Conservation (phyloP, 768 basidiomycete species). For the Sarcodon sp. region DNA sequence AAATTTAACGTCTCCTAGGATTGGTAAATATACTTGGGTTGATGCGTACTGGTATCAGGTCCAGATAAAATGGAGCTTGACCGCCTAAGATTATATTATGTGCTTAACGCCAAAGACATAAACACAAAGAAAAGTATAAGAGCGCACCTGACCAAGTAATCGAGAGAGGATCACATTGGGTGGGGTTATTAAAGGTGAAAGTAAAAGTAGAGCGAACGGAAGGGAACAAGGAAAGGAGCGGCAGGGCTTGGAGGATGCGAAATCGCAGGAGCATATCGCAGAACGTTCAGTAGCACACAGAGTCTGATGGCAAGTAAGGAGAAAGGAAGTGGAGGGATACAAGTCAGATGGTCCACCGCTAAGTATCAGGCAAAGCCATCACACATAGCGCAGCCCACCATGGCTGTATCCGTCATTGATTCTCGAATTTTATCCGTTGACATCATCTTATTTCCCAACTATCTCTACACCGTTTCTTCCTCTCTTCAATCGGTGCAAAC, state of each 20-base stretch:
- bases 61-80: conserved; percentile 32
- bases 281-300: background rate
- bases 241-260: background rate
- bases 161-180: conserved; percentile 48
- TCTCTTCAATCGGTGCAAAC: no score
- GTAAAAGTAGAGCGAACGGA: conserved; percentile 20
- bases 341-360: no score
- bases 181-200: conserved; percentile 37
- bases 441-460: no score
- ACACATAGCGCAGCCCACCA: no score
- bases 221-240: conserved; percentile 1
- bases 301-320: background rate
- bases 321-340: background rate
- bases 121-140: background rate
- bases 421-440: no score
- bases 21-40: background rate
- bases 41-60: conserved; percentile 37
- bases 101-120: conserved; percentile 2
- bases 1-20: conserved; percentile 1
- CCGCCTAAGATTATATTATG: conserved; percentile 30
- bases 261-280: background rate
- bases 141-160: conserved; percentile 51
- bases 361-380: no score
- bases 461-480: no score
- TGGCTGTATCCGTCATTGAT: no score